Percentiles rank a stretch among this genome's conserved stretches.
Conservation (phyloP, 2,329 filamentous ascomycete species). For the Aureobasidium sp. region DNA sequence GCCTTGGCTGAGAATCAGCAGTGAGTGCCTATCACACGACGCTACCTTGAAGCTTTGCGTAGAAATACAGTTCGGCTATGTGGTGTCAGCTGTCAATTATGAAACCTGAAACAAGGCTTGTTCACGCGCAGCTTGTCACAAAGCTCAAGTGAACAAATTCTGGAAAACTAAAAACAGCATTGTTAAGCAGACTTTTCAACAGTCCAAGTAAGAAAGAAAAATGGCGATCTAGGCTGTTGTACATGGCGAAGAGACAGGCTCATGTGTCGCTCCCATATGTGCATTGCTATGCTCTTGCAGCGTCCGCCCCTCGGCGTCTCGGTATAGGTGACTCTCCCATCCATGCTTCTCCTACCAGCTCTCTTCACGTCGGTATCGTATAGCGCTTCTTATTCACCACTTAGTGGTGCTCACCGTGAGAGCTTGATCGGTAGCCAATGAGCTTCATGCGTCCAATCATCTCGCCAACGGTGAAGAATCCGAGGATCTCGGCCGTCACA, state of each 20-base stretch:
- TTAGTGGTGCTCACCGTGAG: constrained; percentile 16
- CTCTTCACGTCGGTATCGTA: constrained; percentile 6
- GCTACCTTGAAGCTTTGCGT: background rate
- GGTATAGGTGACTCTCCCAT: background rate
- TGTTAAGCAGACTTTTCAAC: constrained; percentile 3
- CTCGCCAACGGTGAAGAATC: constrained; percentile 97
- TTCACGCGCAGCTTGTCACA: background rate
- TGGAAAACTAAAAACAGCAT: background rate
- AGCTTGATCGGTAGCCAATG: constrained; percentile 62
- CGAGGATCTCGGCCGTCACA: constrained; percentile 75
- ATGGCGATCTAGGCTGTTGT: constrained; percentile 15
- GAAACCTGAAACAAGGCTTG: background rate
- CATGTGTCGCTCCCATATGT: constrained; percentile 4
- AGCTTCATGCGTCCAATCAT: constrained; percentile 95
- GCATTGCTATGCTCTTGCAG: constrained; percentile 7
- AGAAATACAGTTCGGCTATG: background rate
- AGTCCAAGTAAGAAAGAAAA: constrained; percentile 8
- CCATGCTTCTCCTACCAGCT: constrained; percentile 1
- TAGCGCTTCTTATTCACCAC: background rate
- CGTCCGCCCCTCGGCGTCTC: constrained; percentile 5
- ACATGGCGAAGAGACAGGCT: constrained; percentile 12
- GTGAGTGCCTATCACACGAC: too few species aligned
- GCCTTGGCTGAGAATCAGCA: too few species aligned
- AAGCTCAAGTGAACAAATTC: background rate
- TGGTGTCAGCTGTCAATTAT: background rate